Evolutionary conservation across 2,329 filamentous ascomycete species (phyloP).

Genomic region (Paecilomyces sp.): DNA sequence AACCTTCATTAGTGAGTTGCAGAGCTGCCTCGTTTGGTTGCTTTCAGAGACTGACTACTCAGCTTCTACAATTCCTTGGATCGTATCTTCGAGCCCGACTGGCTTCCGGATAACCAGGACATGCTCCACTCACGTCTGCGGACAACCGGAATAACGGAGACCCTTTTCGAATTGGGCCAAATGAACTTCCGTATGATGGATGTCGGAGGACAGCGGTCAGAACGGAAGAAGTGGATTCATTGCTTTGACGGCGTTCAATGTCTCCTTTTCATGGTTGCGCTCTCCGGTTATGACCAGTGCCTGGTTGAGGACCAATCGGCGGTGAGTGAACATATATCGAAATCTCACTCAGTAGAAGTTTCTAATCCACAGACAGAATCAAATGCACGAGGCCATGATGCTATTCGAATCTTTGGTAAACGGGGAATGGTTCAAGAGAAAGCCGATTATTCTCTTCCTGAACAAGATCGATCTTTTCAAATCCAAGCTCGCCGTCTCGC

Average conservation of each 20-base stretch:
- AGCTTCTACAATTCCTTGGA: conserved; percentile 81
- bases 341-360: not conserved
- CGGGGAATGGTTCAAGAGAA: conserved; percentile 78
- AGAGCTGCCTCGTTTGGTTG: not conserved
- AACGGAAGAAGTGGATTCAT: conserved; percentile 96
- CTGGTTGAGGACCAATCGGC: conserved; percentile 94
- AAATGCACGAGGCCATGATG: conserved; percentile 88
- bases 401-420: conserved; percentile 81
- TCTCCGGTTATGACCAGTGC: conserved; percentile 95
- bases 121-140: conserved; percentile 82
- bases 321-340: conserved; percentile 48
- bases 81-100: conserved; percentile 66
- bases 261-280: conserved; percentile 85
- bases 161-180: conserved; percentile 83
- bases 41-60: not conserved
- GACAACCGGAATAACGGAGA: conserved; percentile 94
- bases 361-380: conserved; percentile 52
- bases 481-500: conserved; percentile 63
- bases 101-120: conserved; percentile 89
- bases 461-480: conserved; percentile 86
- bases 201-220: conserved; percentile 83
- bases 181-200: conserved; percentile 97
- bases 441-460: conserved; percentile 74
- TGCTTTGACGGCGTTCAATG: conserved; percentile 93
- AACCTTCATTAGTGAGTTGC: conserved; percentile 82